A percentile compares a stretch with the other conserved stretches of the same genome.
These are phyloP conservation scores for Gliomastix tumulicola DNA, from an alignment of 2,329 filamentous ascomycete species.

Conservation along the genomic window DNA sequence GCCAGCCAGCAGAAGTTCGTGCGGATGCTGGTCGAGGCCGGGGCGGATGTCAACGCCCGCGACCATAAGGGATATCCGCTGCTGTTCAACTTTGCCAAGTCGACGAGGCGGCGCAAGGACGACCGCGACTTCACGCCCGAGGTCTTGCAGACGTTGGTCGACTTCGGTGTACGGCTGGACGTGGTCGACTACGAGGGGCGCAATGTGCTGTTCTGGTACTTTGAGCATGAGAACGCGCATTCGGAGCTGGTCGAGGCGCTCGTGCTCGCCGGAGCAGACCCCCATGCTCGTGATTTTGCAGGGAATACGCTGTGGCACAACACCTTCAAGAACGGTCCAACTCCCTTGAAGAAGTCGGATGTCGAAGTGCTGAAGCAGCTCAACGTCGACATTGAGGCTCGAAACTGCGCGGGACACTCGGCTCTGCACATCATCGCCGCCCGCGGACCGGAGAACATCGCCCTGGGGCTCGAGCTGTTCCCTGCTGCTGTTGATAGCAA, in stretches of 20 bases:
- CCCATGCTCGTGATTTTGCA: no score
- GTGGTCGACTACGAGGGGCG: not conserved
- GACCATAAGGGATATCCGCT: not conserved
- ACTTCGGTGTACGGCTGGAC: constrained; percentile 2
- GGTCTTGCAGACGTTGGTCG: not conserved
- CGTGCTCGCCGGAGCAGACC: no score
- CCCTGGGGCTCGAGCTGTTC: no score
- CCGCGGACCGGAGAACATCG: not conserved
- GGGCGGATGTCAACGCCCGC: not conserved
- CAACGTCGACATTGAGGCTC: not conserved
- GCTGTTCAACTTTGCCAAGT: not conserved
- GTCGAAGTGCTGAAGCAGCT: no score
- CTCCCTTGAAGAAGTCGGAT: no score
- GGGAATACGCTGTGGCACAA: no score
- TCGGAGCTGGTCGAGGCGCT: not conserved
- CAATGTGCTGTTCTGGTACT: not conserved
- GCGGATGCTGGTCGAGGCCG: not conserved
- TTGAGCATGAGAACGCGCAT: not conserved
- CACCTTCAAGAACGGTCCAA: no score
- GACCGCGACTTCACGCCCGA: not conserved
- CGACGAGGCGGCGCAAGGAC: not conserved
- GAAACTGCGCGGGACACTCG: not conserved
- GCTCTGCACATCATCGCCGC: not conserved
- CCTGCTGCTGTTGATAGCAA: not conserved
- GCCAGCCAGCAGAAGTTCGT: not conserved